Base-by-base conservation (phyloP, 495 filamentous ascomycete genomes). In the Terfezia boudieri region DNA sequence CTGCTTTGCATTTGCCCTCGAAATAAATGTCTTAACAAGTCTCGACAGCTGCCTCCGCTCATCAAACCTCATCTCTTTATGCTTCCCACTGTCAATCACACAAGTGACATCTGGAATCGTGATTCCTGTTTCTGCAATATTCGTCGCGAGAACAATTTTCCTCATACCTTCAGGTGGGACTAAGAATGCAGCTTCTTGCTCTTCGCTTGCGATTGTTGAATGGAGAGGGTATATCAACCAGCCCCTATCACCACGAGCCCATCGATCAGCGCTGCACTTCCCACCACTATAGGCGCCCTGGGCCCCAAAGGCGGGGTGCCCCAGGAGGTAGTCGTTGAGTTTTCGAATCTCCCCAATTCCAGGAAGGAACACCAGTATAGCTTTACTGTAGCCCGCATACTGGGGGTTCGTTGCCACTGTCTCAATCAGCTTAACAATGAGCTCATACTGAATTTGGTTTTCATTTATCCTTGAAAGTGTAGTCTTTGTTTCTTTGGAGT, bases 41-140 rank as follows among this genome's bases (percentile, higher is more conserved):
- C 86, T 76, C 4, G 89, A 95, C 16, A 98, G 70, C 61, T 95
- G 90, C 55, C 86, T 75, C 51, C 82, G 75, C 69, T 96, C 90
- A 61, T 98, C 90, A 60, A 92, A 98, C 6, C 74, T 67, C 90
- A 98, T 96, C 63, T 93, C 90, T 57, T 89, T 87, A 66, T 95
- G 89, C 65, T 90, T 94, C 52, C 89, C 88, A 11, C 84, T 82
- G 67, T 96, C 89, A 55, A 96, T 81, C 26, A 96, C 89, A 60
- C 86, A 92, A 5, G 89, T 95, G 37, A 96, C 80, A 66, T 95
- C 89, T 1, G 89, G 89, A 59, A 96, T 96, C 0, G 89, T 96
- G 61, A 96, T 93, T 68, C 87, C 88, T 0, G 89, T 96, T 63
- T 96, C 89, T 22, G 89, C 89, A 62, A 96, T 95, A 62, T 96